These are phyloP conservation scores for Puccinia polysora DNA, from an alignment of 1,284 basidiomycete genomes.

Conservation along the genomic window DNA sequence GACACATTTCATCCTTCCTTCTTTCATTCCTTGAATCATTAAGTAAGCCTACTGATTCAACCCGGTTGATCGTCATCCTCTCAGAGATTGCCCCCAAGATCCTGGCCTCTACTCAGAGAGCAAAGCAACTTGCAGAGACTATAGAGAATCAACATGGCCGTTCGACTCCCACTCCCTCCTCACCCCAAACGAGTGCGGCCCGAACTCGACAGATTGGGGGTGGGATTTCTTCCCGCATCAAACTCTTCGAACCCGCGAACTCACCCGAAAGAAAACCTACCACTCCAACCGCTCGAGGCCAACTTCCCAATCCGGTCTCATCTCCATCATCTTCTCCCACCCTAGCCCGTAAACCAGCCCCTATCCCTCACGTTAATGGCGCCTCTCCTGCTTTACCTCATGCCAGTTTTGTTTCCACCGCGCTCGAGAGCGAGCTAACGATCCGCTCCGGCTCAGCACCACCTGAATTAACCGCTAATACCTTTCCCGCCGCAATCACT, in stretches of 20 bases:
- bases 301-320: neutral
- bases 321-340: neutral
- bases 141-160: neutral
- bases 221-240: slow-evolving; percentile 33
- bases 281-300: slow-evolving; percentile 3
- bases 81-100: slow-evolving; percentile 36
- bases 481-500: neutral
- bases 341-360: neutral
- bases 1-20: neutral
- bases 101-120: slow-evolving; percentile 25
- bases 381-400: neutral
- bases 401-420: slow-evolving; percentile 25
- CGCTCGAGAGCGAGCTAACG: slow-evolving; percentile 27
- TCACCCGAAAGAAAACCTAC: neutral
- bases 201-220: slow-evolving; percentile 17
- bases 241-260: slow-evolving; percentile 9
- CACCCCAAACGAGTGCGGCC: neutral
- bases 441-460: slow-evolving; percentile 42
- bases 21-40: neutral
- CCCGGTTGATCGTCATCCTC: neutral
- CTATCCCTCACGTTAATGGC: slow-evolving; percentile 15
- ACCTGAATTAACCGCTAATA: slow-evolving; percentile 25
- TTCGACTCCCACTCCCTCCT: neutral
- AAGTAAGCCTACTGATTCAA: neutral
- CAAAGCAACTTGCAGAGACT: slow-evolving; percentile 10